Base-by-base conservation (phyloP, 2,329 filamentous ascomycete species). In the Cordyceps fumosorosea region DNA sequence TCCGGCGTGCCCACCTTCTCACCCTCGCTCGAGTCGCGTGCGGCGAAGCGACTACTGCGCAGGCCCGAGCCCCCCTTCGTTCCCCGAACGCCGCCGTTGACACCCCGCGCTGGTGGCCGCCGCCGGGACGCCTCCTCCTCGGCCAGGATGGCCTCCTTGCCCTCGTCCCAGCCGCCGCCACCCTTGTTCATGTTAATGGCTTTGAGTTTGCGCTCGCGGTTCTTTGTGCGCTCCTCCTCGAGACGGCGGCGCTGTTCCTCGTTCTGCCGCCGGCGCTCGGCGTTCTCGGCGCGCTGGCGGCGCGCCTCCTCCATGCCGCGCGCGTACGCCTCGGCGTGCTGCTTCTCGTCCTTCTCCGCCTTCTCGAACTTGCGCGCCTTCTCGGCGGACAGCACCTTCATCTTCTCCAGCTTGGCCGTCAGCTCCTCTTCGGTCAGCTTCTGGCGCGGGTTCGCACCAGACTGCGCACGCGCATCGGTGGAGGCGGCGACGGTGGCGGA, bases 391-490 rank as follows among this genome's bases (percentile, higher is more conserved):
- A 84, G 70, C 10, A 87, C 77, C 62, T 84, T 83, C 81, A 85
- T 86, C 69, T 82, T 75, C 67, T 82, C 81, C 80, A 87, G 84
- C 69, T 85, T 85, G 64, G 76, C 80, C 0, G 82, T 76, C 4
- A 87, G 78, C 71, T 88, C 81, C 0, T 75, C 73, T 0, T 87
- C 83, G 0, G 84, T 86, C 32, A 85, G 78, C 72, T 86, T 86
- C 26, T 80, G 80, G 12, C 83, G 81, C 26, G 84, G 83, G 73
- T 85, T 85, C 14, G 78, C 80, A 63, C 84, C 84, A 1, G 82
- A 85, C 60, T 76, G 74, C 11, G 82, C 69, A 11, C 84, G 82
- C 10, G 74, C 68, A 51, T 77, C 73, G 3, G 24, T 40, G 6
- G 73, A 71, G 24, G 75, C 76, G 29, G 29, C 29, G 29, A 7